phyloP scores from a whole-genome alignment of 192 early-diverging fungal genomes.

The Diversispora epigaea region DNA sequence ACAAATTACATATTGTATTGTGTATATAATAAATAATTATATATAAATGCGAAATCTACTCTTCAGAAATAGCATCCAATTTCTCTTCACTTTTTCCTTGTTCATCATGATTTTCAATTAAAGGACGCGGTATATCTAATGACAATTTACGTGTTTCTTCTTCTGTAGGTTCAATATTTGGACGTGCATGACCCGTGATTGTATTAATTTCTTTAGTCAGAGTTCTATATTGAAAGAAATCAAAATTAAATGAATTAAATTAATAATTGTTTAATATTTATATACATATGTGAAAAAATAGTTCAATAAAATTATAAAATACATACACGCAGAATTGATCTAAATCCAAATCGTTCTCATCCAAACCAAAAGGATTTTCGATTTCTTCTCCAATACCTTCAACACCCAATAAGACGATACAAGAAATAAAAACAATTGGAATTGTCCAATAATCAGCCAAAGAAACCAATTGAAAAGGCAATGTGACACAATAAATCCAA shows the following conservation, averaged over 20 bases:
- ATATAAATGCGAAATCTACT: too few species aligned
- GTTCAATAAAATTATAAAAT: too few species aligned
- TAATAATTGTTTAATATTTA: conserved; percentile 29
- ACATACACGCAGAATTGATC: conserved; percentile 55
- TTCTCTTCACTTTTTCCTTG: too few species aligned
- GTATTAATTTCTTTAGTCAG: not conserved
- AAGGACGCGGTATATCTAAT: too few species aligned
- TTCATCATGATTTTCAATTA: too few species aligned
- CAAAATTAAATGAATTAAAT: not conserved
- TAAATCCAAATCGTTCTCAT: conserved; percentile 71
- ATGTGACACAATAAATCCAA: conserved; percentile 66
- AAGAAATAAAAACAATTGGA: conserved; percentile 62
- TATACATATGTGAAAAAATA: too few species aligned
- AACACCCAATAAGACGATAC: conserved; percentile 82
- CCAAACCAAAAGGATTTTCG: conserved; percentile 90
- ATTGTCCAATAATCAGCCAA: conserved; percentile 58
- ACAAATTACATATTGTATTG: too few species aligned
- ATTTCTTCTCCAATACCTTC: conserved; percentile 84
- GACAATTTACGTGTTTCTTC: too few species aligned
- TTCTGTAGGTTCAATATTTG: not conserved
- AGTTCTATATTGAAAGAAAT: not conserved
- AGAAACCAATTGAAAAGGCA: conserved; percentile 81
- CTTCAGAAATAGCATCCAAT: too few species aligned
- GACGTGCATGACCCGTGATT: not conserved
- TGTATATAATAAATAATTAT: too few species aligned